A percentile compares a stretch with the other conserved stretches of the same genome.
Evolutionary conservation across 106 monocot species (phyloP).

Genomic region (Acanthochlamys bracteata): DNA sequence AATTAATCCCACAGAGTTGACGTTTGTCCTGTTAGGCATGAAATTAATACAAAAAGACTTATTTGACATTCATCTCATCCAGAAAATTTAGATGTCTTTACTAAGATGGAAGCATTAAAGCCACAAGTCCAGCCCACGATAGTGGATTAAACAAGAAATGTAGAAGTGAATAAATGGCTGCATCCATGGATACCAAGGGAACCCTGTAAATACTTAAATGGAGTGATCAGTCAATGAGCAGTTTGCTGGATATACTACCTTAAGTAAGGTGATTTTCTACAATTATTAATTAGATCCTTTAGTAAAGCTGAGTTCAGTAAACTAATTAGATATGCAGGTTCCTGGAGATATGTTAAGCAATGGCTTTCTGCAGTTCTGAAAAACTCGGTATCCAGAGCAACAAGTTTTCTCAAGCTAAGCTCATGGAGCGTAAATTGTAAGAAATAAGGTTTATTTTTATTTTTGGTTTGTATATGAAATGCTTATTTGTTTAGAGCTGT

Average conservation of each 20-base stretch:
- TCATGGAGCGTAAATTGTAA: constrained; percentile 31
- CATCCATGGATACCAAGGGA: constrained; percentile 22
- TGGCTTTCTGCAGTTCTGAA: constrained; percentile 12
- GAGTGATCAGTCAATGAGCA: constrained; percentile 35
- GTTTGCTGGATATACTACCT: constrained; percentile 14
- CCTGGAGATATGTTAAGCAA: background rate
- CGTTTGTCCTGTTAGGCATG: background rate
- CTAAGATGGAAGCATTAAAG: constrained; percentile 70
- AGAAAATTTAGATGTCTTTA: constrained; percentile 56
- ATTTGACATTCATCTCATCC: background rate
- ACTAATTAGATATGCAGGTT: constrained; percentile 15
- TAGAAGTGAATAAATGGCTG: constrained; percentile 35
- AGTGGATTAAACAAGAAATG: constrained; percentile 50
- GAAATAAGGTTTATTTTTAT: background rate
- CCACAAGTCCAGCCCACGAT: constrained; percentile 50
- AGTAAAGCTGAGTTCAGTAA: background rate
- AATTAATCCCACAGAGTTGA: background rate
- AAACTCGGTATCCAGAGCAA: constrained; percentile 3
- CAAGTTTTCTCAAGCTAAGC: constrained; percentile 12
- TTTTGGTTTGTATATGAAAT: background rate
- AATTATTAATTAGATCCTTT: background rate
- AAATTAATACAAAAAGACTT: background rate
- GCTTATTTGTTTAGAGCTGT: background rate
- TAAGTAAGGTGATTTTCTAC: constrained; percentile 25
- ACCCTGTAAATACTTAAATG: constrained; percentile 25